Evolutionary conservation across 108 stramenopile species (phyloP), one percentile per base, ranked within the genome.

Genomic region (Aurantiochytrium sp.): DNA sequence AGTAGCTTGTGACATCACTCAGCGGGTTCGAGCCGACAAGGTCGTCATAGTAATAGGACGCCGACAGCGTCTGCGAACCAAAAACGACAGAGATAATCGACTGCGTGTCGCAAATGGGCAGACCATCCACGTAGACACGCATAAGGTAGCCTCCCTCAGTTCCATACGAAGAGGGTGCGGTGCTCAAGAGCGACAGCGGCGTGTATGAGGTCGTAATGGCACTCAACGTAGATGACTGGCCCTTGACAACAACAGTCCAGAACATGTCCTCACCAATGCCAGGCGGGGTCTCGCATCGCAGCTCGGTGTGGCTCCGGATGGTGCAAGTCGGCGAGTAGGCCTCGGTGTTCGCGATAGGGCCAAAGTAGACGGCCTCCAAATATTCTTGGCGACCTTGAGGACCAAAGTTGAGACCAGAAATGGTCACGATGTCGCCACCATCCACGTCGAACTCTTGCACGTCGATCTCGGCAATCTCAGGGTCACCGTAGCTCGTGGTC

Each of bases 341-440:
- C 4, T 19, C 16, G 6, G 51, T 47, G 28, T 83, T 83, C 44
- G 45, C 71, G 35, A 44, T 1, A 4, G 88, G 87, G 6, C 90
- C 90, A 71, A 72, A 90, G 25, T n/a, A 87, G 58, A 90, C 90
- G 19, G 29, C 53, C 42, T 90, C 90, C 5, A 90, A 45, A 58
- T 71, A 88, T 12, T 72, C 42, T 43, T 60, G 53, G n/a, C 28
- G 19, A 49, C 60, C 58, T 19, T 44, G 51, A 4, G 88, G 88
- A 43, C 88, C 87, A 60, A 90, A 90, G 71, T 57, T 87, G 42
- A 87, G 44, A 23, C 90, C 90, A 44, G 5, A 44, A 60, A 90
- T 90, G 51, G 57, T 88, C 60, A 90, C 87, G 8, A 35, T 16
- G 19, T 90, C 51, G 23, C 53, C 60, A 5, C 90, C 90, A 71